Evolutionary conservation across 176 grass and related monocot species (phyloP), one percentile per base, ranked within the genome.

Genomic region (Echinochloa phyllopogon): DNA sequence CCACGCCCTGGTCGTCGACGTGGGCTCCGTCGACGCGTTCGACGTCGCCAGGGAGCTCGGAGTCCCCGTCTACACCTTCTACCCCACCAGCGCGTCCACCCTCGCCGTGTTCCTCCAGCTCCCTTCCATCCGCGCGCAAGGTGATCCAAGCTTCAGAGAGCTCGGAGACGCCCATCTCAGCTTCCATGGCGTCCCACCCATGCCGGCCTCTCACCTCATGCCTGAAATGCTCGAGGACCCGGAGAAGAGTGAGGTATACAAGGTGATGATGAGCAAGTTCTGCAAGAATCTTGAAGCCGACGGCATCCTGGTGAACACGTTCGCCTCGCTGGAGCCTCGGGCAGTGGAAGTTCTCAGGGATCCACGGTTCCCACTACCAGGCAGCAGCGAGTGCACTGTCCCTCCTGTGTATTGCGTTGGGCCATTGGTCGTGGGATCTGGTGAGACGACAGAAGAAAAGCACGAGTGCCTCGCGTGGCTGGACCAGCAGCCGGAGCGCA

Each of bases 131-230:
- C 44, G 39, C 53, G 15, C 53, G 0, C 36, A 77, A 15, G 52
- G 18, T 55, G 8, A 66, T 0, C 4, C 13, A 0, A 88, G 65
- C 74, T 91, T 88, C 10, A 88, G n/a, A 21, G 67, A 89, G 24
- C 12, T 91, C 1, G 76, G 84, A 24, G 70, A 86, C 84, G 60
- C 45, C 0, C 80, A 62, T 5, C 6, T 94, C 14, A 17, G 55
- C 58, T 16, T 94, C 55, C 68, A 62, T 15, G 90, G 93, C 8
- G 36, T 90, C 73, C 77, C 77, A 1, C 65, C 74, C 3, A 53
- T 92, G 24, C 90, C 80, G 16, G 84, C 77, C 0, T 89, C 84
- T 0, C 71, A 94, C 36, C 27, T 82, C 18, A n/a, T 5, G 6
- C 0, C 0, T 4, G 3, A 2, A 0, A 5, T 66, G n/a, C 65